Base-by-base conservation (phyloP, 345 rosid genomes). In the Orychophragmus violaceus region DNA sequence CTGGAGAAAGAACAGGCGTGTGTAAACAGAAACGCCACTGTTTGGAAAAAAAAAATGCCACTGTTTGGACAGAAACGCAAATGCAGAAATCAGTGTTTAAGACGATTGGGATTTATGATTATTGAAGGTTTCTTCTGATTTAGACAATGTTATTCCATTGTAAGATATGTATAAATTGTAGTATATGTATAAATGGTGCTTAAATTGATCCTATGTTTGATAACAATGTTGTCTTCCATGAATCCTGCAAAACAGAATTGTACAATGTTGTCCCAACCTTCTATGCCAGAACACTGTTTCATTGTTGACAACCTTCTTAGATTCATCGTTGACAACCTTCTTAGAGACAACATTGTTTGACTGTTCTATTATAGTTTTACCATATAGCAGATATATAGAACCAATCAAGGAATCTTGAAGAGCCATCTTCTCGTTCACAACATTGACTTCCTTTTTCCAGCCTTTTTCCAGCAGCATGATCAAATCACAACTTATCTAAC, bases 201-300 rank as follows among this genome's bases (percentile, higher is more conserved):
- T 45, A 46, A 44, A n/a, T 22, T 55, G 1, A 58, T 57, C 62
- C 42, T 54, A 54, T 3, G 12, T 18, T 2, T 55, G 42, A 29
- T 42, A n/a, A n/a, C n/a, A 6, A 80, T 24, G 94, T 86, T 6
- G 95, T 87, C 87, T 92, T 92, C 93, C 93, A 89, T 0, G 91
- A 32, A 72, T 87, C 96, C 91, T 89, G 68, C 46, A 35, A 60
- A 12, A 53, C 21, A 29, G 7, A 17, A 3, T 27, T 14, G 16
- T 39, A 35, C 21, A 23, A 23, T 56, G 46, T 16, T n/a, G n/a
- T 71, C n/a, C n/a, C n/a, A n/a, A n/a, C n/a, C n/a, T n/a, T n/a
- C n/a, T n/a, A n/a, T n/a, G n/a, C n/a, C n/a, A n/a, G n/a, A n/a
- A n/a, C n/a, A n/a, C n/a, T n/a, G n/a, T n/a, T n/a, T n/a, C n/a